Conservation (phyloP, 1,139 yeast genomes). For the Geotrichum siamense region DNA sequence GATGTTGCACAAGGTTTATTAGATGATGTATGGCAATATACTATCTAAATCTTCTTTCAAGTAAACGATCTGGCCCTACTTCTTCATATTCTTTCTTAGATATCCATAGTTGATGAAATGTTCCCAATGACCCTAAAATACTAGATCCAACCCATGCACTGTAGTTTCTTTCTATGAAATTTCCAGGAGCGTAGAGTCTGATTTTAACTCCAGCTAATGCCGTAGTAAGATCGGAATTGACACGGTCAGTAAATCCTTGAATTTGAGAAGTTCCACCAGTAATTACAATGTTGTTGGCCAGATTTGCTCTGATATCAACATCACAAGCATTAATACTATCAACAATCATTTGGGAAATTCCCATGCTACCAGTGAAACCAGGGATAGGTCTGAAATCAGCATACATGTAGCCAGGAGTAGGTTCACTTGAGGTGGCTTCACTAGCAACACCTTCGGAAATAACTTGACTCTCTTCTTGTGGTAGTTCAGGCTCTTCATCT, state of each 20-base stretch:
- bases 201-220: constrained; percentile 88
- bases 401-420: constrained; percentile 18
- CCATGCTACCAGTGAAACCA: constrained; percentile 33
- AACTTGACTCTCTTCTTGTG: constrained; percentile 18
- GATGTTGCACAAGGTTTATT: constrained; percentile 33
- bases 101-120: constrained; percentile 97
- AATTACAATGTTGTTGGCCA: constrained; percentile 85
- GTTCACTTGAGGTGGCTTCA: constrained; percentile 12
- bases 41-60: constrained; percentile 29
- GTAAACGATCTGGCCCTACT: constrained; percentile 74
- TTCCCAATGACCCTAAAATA: constrained; percentile 84
- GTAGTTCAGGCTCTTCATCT: constrained; percentile 16
- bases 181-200: constrained; percentile 83
- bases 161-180: constrained; percentile 70
- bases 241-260: constrained; percentile 82
- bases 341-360: constrained; percentile 63
- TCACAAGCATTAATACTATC: constrained; percentile 61
- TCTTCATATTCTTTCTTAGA: constrained; percentile 87
- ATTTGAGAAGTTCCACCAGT: constrained; percentile 85
- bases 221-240: constrained; percentile 64
- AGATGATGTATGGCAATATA: constrained; percentile 34
- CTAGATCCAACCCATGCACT: constrained; percentile 97
- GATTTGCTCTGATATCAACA: constrained; percentile 81
- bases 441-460: constrained; percentile 17
- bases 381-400: constrained; percentile 18